These are phyloP conservation scores for Ilex aquifolium DNA, from an alignment of 257 asterid species.

Conservation along the genomic window DNA sequence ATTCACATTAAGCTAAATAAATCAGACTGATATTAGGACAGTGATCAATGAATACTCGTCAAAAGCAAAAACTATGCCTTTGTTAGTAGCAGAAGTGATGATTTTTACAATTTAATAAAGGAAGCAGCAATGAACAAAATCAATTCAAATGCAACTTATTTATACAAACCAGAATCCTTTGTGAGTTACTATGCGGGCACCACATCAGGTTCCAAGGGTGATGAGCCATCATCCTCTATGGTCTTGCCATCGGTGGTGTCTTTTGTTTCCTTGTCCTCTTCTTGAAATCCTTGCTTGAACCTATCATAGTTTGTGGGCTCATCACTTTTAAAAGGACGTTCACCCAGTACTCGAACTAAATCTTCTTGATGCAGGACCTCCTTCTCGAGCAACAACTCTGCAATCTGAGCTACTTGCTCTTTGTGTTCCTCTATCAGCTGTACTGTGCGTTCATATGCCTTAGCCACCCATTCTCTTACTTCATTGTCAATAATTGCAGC, in stretches of 20 bases:
- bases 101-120: neutral
- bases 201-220: constrained; percentile 40
- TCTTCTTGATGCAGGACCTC: constrained; percentile 86
- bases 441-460: constrained; percentile 58
- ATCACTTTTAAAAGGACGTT: constrained; percentile 53
- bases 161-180: constrained; percentile 18
- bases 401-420: constrained; percentile 61
- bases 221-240: constrained; percentile 33
- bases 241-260: constrained; percentile 21
- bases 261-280: constrained; percentile 11
- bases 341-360: constrained; percentile 57
- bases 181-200: constrained; percentile 26
- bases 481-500: constrained; percentile 73
- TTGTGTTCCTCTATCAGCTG: constrained; percentile 68
- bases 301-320: constrained; percentile 66
- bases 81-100: too few relatives aligned
- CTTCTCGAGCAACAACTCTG: constrained; percentile 72
- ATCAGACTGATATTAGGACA: too few relatives aligned
- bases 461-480: constrained; percentile 69
- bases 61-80: too few relatives aligned
- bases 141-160: neutral
- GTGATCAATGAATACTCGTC: too few relatives aligned
- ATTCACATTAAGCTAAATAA: too few relatives aligned
- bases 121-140: neutral
- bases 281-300: constrained; percentile 58